Evolutionary conservation across 2,329 filamentous ascomycete species (phyloP), one percentile per base, ranked within the genome.

Genomic region (Zymoseptoria brevis): DNA sequence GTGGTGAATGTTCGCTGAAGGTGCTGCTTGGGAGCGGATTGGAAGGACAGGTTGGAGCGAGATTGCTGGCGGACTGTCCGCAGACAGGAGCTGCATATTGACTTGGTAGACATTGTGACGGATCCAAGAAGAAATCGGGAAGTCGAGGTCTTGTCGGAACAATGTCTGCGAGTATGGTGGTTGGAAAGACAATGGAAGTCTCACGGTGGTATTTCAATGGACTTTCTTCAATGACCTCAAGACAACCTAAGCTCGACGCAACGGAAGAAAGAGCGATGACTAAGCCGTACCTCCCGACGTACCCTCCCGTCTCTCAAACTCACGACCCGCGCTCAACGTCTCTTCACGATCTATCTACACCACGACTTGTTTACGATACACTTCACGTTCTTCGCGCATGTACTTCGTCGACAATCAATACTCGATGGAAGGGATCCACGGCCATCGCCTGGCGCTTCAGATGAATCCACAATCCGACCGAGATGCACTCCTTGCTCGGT

Each of bases 41-140:
- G 35, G 35, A 45, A 7, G 35, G 35, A n/a, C 13, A 45, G 35
- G 16, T 55, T 30, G 6, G 54, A 19, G 35, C 53, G 57, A 13
- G 59, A 11, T 22, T 61, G 59, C 9, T 63, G 64, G 29, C 65
- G 62, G 50, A 67, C 58, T 55, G 64, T 61, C 24, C 65, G 63
- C 8, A 68, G 41, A 53, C 67, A 69, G 50, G 60, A 59, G 19
- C 55, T 61, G 60, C 67, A 69, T 13, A 64, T 50, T 29, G 41
- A 63, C 35, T 67, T 68, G 51, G 55, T 61, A 11, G 67, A 57
- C 67, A 69, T 69, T 51, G 53, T 62, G 30, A 45, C 13, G 35
- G 11, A 45, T 45, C 9, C 6, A 9, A 16, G 13, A n/a, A 45
- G 35, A 7, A 2, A 16, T 7, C 35, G 13, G 35, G 13, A n/a